Evolutionary conservation across 116 monocot genomes (phyloP).

Genomic region (Thalassia testudinum): DNA sequence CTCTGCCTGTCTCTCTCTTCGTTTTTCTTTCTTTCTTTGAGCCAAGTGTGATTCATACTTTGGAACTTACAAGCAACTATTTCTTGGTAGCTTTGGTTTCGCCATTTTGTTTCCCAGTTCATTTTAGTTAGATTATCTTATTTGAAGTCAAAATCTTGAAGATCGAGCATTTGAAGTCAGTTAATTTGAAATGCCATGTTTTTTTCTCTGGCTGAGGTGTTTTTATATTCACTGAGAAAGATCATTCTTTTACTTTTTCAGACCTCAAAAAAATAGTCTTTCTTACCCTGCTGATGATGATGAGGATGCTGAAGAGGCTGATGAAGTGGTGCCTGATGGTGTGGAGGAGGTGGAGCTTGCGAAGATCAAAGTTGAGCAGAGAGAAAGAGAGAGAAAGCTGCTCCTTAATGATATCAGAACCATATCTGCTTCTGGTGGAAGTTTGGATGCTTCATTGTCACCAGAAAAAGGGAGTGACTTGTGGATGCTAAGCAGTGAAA

Average conservation of each 20-base stretch:
- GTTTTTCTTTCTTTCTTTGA: no score
- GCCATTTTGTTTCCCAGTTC: no score
- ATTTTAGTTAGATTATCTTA: no score
- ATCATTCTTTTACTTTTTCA: conserved; percentile 11
- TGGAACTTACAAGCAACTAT: no score
- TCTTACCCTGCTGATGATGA: conserved; percentile 78
- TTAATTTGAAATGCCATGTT: no score
- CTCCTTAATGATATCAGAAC: conserved; percentile 83
- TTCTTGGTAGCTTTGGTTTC: no score
- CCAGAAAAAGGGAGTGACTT: conserved; percentile 39
- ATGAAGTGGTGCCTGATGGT: conserved; percentile 98
- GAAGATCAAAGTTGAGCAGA: conserved; percentile 67
- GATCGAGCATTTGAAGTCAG: no score
- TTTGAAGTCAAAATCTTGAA: no score
- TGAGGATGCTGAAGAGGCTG: conserved; percentile 88
- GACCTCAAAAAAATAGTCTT: conserved; percentile 87
- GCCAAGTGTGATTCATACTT: no score
- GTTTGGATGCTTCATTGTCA: conserved; percentile 10
- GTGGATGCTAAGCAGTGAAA: conserved; percentile 79
- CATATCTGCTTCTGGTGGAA: conserved; percentile 26
- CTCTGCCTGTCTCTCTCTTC: no score
- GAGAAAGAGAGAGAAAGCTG: conserved; percentile 81
- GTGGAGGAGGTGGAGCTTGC: conserved; percentile 99
- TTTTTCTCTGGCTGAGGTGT: no score
- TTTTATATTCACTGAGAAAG: no score